A percentile compares a stretch with the other conserved stretches of the same genome.
phyloP scores from a whole-genome alignment of 495 filamentous ascomycete genomes.

The Apodospora peruviana region DNA sequence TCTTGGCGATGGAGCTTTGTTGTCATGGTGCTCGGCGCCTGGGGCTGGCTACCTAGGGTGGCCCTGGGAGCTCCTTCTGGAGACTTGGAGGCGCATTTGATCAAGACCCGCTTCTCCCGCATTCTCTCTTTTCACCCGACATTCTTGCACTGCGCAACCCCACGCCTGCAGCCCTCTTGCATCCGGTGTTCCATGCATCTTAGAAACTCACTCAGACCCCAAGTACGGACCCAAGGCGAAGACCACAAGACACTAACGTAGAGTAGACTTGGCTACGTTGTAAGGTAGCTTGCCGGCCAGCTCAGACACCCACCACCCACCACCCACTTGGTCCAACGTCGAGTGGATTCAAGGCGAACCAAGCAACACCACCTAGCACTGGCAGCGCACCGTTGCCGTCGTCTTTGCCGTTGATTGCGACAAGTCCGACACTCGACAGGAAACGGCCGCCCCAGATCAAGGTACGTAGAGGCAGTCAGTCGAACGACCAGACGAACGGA shows the following conservation, averaged over 20 bases:
- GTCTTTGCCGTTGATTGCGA: not conserved
- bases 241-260: no score
- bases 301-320: conserved; percentile 24
- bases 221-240: conserved; percentile 21
- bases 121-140: conserved; percentile 24
- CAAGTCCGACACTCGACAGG: no score
- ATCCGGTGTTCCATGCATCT: conserved; percentile 29
- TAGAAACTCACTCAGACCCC: no score
- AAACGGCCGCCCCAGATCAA: no score
- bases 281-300: conserved; percentile 17
- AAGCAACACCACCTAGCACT: not conserved
- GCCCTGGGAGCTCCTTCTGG: not conserved
- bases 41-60: not conserved
- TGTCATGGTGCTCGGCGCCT: conserved; percentile 12
- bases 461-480: no score
- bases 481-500: no score
- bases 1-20: conserved; percentile 25
- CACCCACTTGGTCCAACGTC: not conserved
- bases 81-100: no score
- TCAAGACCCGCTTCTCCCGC: conserved; percentile 28
- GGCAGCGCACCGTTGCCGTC: not conserved
- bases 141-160: conserved; percentile 26
- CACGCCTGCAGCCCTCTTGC: conserved; percentile 32
- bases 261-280: no score
- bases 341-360: not conserved